Base-by-base conservation (phyloP, 2,329 filamentous ascomycete genomes). In the Ophiocordyceps camponoti-saundersi region DNA sequence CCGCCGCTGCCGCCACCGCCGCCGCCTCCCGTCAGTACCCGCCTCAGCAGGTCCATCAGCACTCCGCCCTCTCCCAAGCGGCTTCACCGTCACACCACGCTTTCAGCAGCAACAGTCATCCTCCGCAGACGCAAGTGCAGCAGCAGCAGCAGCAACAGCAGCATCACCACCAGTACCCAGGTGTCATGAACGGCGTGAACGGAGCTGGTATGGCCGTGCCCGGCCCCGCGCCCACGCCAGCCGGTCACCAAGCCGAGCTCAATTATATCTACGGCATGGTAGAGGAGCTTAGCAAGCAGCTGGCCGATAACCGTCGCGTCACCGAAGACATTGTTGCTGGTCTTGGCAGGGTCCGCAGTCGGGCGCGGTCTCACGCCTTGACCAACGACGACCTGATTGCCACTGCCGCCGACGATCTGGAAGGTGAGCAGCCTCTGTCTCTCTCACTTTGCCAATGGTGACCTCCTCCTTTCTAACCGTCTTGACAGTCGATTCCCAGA, bases 201-300 rank as follows among this genome's bases (percentile, higher is more conserved):
- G 65, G 70, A 63, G 61, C 65, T 26, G 63, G 62, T 30, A 68
- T 67, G 49, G 69, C 71, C 49, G 30, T 48, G 48, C 67, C 69
- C 48, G 45, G 49, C 49, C 66, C 69, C 44, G 67, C 71, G 42
- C 77, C 78, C 15, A 79, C 75, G 16, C 78, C 78, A n/a, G 79
- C 78, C 18, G 78, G 77, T 44, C 78, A 82, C 58, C 77, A 82
- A 60, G 73, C 77, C 46, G 79, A 82, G 60, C 70, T 82, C 50
- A 80, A 79, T 57, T 77, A 79, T 61, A 79, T 82, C 56, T 80
- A 81, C 57, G 68, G 69, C 52, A 77, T 82, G 73, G 78, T 82
- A 12, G 79, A 82, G 56, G 76, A 80, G 57, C 66, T 82, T 44
- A 79, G 77, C 54, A 71, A 73, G 32, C 75, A 80, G 56, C 66